Evolutionary conservation across 2,329 filamentous ascomycete species (phyloP), one percentile per base, ranked within the genome.

Genomic region (Thielaviopsis euricoi): DNA sequence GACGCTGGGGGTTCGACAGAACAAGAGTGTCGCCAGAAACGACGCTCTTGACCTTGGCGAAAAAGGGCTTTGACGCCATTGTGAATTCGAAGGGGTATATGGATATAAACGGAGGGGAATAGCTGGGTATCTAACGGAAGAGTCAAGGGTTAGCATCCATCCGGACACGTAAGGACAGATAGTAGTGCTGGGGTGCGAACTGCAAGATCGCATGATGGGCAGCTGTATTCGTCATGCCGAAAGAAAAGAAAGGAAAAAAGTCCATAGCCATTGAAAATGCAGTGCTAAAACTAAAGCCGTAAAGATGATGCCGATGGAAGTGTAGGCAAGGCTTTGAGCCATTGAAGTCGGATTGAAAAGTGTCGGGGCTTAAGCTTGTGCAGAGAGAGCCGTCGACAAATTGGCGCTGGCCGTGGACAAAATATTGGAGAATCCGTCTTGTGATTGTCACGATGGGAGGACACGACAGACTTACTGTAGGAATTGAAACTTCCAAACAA

Each of bases 21-120:
- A 97, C 76, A 65, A 97, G 74, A 26, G 90, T 95, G 76, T 97
- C 93, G 66, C 93, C 93, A 67, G 90, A 96, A 67, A 94, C 76
- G 64, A 95, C 88, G 69, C 86, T 88, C 79, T 98, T 98, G 72
- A 97, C 90, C 67, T 83, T 86, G 69, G 84, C 81, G 70, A 82
- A 71, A 65, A 80, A 80, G 57, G 71, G 71, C 69, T 77, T 79
- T 53, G 49, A 29, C 50, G 56, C 52, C 60, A 62, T 60, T 48
- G 29, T 59, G 55, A 23, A 50, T 56, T 43, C 29, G 26, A n/a
- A n/a, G n/a, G 48, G n/a, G 57, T 40, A 51, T 17, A 53, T 23
- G 25, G 25, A 26, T 26, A 26, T 26, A 26, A 7, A 26, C 22
- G 23, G 22, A 17, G 22, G 21, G 22, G 60, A 70, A 73, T 17